Evolutionary conservation across 179 eudicot genomes (phyloP), one percentile per base, ranked within the genome.

Genomic region (Kewa caespitosa): DNA sequence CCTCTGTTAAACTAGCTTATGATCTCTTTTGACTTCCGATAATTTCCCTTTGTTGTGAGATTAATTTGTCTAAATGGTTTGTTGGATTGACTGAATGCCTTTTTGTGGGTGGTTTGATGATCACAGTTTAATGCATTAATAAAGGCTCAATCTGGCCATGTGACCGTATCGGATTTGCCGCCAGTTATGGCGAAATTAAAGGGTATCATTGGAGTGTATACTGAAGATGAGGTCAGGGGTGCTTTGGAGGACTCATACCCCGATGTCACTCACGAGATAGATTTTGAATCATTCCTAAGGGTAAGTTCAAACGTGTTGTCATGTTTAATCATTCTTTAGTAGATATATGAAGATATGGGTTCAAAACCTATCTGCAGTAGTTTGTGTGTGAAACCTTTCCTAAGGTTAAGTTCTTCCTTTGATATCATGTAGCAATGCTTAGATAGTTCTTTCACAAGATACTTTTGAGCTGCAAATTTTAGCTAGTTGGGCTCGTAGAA

Each of bases 231-330:
- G 66, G 76, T 94, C 39, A 85, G 79, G 83, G 82, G 84, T 30
- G 83, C 90, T 17, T 84, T 94, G 84, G 79, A 59, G 54, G 97
- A 94, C 79, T 74, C 90, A 2, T 83, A 85, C 80, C 80, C 94
- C 46, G 89, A 94, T 70, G 50, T 80, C 79, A 81, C 39, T 33
- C 81, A 90, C 67, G 91, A 87, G 83, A 80, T 93, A 38, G 97
- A 93, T 81, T 93, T 90, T 60, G 98, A 91, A 82, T 84, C 92
- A 69, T 93, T 93, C 80, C 87, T 93, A 76, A 79, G 89, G 90
- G 98, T 93, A 74, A 84, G 94, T 81, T 82, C 7, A 36, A n/a
- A 41, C 10, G 72, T 20, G n/a, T 25, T 61, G 28, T n/a, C 48
- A 3, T 73, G 55, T 50, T 70, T 37, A 61, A 57, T n/a, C 50